Conservation (phyloP, 768 basidiomycete genomes). For the Gloeopeniophorella convolvens region DNA sequence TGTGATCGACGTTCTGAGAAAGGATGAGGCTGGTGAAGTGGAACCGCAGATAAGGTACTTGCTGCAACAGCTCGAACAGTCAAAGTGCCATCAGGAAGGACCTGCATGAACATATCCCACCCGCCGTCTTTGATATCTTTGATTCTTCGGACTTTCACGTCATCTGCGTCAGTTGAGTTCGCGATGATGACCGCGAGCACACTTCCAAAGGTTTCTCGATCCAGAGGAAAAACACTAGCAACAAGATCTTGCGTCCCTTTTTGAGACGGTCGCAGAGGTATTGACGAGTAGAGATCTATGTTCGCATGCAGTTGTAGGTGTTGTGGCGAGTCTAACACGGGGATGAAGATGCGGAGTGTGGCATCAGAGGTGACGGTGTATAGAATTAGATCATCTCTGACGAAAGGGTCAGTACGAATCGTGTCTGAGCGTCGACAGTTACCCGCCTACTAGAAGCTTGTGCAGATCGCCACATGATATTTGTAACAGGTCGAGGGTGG, state of each 20-base stretch:
- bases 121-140: constrained; percentile 62
- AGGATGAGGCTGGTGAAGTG: constrained; percentile 2
- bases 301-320: constrained; percentile 80
- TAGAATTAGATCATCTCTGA: constrained; percentile 67
- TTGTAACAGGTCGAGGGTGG: constrained; percentile 68
- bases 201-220: constrained; percentile 50
- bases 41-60: constrained; percentile 27
- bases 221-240: constrained; percentile 64
- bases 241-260: constrained; percentile 23
- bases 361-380: constrained; percentile 83
- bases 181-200: constrained; percentile 40
- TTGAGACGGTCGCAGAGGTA: constrained; percentile 36
- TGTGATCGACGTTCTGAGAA: constrained; percentile 76
- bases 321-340: constrained; percentile 81
- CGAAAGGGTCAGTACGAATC: constrained; percentile 5
- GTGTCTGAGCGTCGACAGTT: constrained; percentile 4
- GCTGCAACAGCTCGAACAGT: constrained; percentile 69
- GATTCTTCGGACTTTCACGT: constrained; percentile 41
- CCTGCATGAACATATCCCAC: constrained; percentile 75
- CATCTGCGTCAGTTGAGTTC: constrained; percentile 32
- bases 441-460: constrained; percentile 59
- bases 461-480: constrained; percentile 68
- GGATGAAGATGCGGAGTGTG: constrained; percentile 77
- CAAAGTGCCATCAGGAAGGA: constrained; percentile 67
- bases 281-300: constrained; percentile 62